Evolutionary conservation across 2,329 filamentous ascomycete genomes (phyloP), one percentile per base, ranked within the genome.

Genomic region (Colletotrichum horii): DNA sequence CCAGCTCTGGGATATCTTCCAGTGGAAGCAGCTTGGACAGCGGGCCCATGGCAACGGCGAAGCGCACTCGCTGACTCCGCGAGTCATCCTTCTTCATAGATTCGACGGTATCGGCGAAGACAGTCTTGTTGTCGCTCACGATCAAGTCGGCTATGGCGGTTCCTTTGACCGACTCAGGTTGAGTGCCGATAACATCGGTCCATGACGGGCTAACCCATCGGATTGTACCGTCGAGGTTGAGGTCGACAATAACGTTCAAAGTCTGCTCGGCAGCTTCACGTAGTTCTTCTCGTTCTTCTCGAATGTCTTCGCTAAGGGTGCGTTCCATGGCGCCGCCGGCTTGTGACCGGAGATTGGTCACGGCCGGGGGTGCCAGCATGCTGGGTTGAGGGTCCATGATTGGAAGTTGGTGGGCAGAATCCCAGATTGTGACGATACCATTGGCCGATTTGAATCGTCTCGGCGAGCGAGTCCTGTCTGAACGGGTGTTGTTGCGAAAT

Each of bases 201-300:
- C 97, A 99, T 19, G 96, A 98, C 15, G 96, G 95, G 83, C 96
- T 98, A 80, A 98, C 96, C 95, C 97, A 99, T 85, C 96, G 94
- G 81, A 99, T 94, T 76, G 92, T 94, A 78, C 95, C 95, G 82
- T 98, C 94, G 71, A 98, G 90, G 81, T 96, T 95, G 78, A 99
- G 89, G 86, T 99, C 96, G 82, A 99, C 91, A 83, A 99, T 98
- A 78, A 98, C 95, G 85, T 98, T 99, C 83, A 98, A 90, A 26
- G 96, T 98, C 87, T 98, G 95, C 86, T 98, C 96, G 66, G 96
- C 97, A 55, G 96, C 97, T 87, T 98, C 95, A 82, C 96, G 96
- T 79, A 99, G 90, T 83, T 98, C 96, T 83, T 98, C 94, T 77
- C 96, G 92, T 87, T 98, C 96, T 82, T 97, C 95, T 80, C 95